Evolutionary conservation across 495 filamentous ascomycete species (phyloP), one percentile per base, ranked within the genome.

Genomic region (Letharia lupina): DNA sequence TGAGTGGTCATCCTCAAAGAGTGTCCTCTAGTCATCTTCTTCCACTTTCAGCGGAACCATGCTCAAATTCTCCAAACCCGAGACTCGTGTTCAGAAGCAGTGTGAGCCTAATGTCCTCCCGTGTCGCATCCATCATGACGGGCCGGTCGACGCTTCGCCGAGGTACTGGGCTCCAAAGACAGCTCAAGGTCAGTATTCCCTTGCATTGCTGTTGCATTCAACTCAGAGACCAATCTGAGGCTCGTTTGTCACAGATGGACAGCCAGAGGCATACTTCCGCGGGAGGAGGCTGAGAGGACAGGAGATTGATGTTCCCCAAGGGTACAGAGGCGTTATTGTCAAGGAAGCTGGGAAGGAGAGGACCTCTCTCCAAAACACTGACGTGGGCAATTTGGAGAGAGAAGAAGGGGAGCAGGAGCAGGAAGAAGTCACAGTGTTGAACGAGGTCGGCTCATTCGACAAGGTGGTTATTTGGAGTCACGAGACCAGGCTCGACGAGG

Each of bases 401-500:
- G 70, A 76, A n/a, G 78, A 82, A 16, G 72, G 72, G n/a, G 79
- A 81, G 31, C 78, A 80, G 5, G 81, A 83, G 5, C 76, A 79
- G 41, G 80, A 84, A 52, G 77, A 79, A 2, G 79, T 83, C 23
- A 86, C 89, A 70, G 69, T 87, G 35, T 76, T 87, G 2, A 82
- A 90, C 69, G 83, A 86, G 54, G 77, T 84, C 42, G 83, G 79
- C 5, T 77, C 80, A n/a, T 97, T 98, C 74, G 84, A 92, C 18
- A 81, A 89, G 31, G 72, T 96, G 54, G 75, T 91, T 18, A 81
- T 96, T 33, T 98, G 93, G 93, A 89, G 82, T 0, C 94, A 97
- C 76, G 89, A 91, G 65, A 80, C 82, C 61, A 69, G 83, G 54
- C 88, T 89, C 35, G 81, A 86, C 28, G 80, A 85, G 13, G 89